Evolutionary conservation across 768 basidiomycete species (phyloP), one percentile per base, ranked within the genome.

Genomic region (Boletus insuetus): DNA sequence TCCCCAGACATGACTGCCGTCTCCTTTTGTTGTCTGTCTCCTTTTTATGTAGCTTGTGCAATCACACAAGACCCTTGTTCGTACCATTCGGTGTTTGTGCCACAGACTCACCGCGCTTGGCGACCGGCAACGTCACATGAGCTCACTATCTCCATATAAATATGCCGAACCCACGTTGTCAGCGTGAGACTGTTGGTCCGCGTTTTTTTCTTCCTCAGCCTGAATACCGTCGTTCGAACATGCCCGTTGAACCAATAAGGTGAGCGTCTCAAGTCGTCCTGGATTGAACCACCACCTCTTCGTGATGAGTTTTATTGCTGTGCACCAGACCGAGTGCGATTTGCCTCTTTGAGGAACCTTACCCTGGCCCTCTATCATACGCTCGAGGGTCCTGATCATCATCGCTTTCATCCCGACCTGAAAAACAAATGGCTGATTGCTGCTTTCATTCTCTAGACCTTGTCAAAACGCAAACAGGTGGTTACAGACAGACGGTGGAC

Each of bases 301-400:
- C 37, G 35, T 69, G 69, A 70, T 70, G 69, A 72, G 58, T 7
- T 67, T 50, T 46, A 49, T 67, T 72, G 69, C 70, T 73, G 67
- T 72, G 69, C 69, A 73, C 69, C 69, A 71, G 71, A 67, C 67
- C 38, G 65, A 69, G 69, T 70, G 67, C 65, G 26, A 29, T 52
- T 50, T 38, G 49, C 66, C 69, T 59, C 67, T 37, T 67, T 71
- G 71, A 70, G 69, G 71, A 72, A 53, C 48, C 54, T 39, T 39
- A 49, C 67, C 69, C 69, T 58, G 71, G 32, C 67, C 62, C 63
- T 65, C 67, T 53, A 56, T 63, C 43, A 69, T 71, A 73, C 71
- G 69, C 67, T 67, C 52, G 65, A 64, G 69, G 71, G 70, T 61
- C 63, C 71, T 71, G 69, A 73, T 47, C 40, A 24, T 37, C 47